Evolutionary conservation across 2,329 filamentous ascomycete genomes (phyloP), one percentile per base, ranked within the genome.

Genomic region (Xylaria arbuscula): DNA sequence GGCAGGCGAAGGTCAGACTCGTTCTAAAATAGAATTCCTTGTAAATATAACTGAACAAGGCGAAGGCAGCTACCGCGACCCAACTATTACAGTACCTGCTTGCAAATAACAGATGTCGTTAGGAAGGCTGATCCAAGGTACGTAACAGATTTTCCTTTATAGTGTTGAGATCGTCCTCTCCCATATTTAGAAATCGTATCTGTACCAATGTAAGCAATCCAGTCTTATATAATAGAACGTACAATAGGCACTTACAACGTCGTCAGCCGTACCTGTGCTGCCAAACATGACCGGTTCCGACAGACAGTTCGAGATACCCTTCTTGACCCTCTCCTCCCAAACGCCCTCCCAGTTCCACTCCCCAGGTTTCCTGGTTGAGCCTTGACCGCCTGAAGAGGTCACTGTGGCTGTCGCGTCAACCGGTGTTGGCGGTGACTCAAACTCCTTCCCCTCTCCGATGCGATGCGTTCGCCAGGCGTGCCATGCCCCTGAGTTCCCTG

Each of bases 331-430:
- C 72, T 94, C 91, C 78, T 97, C 93, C 95, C 95, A 99, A 0
- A 98, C 95, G 0, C 95, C 94, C 76, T 97, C 93, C 95, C 95
- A 98, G 77, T 97, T 97, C 95, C 95, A 98, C 75, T 97, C 92
- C 7, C 92, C 92, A 0, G 93, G 93, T 58, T 87, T 84, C 68
- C 90, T 81, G 42, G 80, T 76, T 17, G 76, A 67, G 9, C 67
- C 72, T n/a, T 66, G 55, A 2, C 67, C 56, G 8, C 68, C 58
- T 7, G 64, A 32, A 2, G 64, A 42, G n/a, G 62, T 71, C 78
- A 78, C 60, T 76, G 50, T 65, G 28, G 63, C 61, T 67, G 62
- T 57, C 11, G 64, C 34, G 17, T 69, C 65, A 50, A 57, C 38
- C 60, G 15, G 53, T 22, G 54, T 47, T 34, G 64, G 15, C 11